Conservation (phyloP, 2,329 filamentous ascomycete genomes). For the Fusarium kyushuense region DNA sequence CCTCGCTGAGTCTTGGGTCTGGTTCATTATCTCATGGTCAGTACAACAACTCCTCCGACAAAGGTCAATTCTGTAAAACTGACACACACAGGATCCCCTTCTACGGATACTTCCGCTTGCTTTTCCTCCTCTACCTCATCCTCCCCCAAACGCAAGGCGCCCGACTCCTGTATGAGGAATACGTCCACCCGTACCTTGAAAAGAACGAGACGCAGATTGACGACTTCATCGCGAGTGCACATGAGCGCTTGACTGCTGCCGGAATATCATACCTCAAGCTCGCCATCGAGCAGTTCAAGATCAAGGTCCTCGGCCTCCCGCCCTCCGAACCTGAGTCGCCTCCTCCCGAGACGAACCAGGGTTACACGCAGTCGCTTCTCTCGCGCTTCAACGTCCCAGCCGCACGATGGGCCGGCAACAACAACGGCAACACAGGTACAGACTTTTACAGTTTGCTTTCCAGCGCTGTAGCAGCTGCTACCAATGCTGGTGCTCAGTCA, state of each 20-base stretch:
- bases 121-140: constrained; percentile 92
- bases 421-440: constrained; percentile 55
- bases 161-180: constrained; percentile 83
- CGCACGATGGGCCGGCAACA: constrained; percentile 67
- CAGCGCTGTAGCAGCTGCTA: constrained; percentile 75
- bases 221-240: constrained; percentile 83
- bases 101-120: constrained; percentile 89
- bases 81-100: constrained; percentile 78
- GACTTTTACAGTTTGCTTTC: constrained; percentile 86
- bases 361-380: constrained; percentile 85
- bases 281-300: constrained; percentile 77
- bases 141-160: constrained; percentile 98
- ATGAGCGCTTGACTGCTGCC: constrained; percentile 81
- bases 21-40: constrained; percentile 84
- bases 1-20: constrained; percentile 86
- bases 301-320: constrained; percentile 82
- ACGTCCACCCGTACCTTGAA: constrained; percentile 88
- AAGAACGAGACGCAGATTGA: constrained; percentile 92
- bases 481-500: constrained; percentile 57
- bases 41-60: neutral
- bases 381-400: constrained; percentile 87
- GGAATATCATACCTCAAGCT: constrained; percentile 82
- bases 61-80: neutral
- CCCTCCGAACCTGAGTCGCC: constrained; percentile 60
- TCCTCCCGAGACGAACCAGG: constrained; percentile 58